Conservation (phyloP, 305 asterid genomes). For the Fraxinus ornus region DNA sequence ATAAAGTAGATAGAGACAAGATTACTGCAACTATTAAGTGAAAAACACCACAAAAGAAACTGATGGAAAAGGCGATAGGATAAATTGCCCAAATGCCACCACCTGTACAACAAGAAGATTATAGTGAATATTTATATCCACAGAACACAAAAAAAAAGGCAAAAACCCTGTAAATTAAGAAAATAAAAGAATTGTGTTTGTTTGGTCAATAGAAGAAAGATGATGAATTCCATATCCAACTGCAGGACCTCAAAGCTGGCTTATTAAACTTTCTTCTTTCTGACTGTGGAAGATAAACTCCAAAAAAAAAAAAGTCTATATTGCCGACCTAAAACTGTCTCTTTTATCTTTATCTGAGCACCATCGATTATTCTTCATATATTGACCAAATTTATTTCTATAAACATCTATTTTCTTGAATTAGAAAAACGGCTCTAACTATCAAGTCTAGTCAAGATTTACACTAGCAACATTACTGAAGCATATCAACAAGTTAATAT, state of each 20-base stretch:
- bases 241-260: constrained; percentile 12
- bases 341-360: not conserved
- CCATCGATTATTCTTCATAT: not conserved
- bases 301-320: not conserved
- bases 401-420: not conserved
- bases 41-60: constrained; percentile 48
- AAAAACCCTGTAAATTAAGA: constrained; percentile 8
- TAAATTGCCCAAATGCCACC: constrained; percentile 80
- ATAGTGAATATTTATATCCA: constrained; percentile 11
- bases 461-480: not conserved
- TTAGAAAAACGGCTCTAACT: not conserved
- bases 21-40: constrained; percentile 42
- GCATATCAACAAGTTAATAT: constrained; percentile 2
- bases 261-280: not conserved
- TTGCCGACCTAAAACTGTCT: not conserved
- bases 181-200: not conserved
- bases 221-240: not conserved
- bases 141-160: constrained; percentile 1
- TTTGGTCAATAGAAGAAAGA: not conserved
- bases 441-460: not conserved
- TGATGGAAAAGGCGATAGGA: constrained; percentile 66
- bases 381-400: not conserved
- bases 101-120: constrained; percentile 54
- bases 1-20: constrained; percentile 59
- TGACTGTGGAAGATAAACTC: not conserved